Conservation (phyloP, 1,139 yeast genomes). For the Yamadazyma taylorii region DNA sequence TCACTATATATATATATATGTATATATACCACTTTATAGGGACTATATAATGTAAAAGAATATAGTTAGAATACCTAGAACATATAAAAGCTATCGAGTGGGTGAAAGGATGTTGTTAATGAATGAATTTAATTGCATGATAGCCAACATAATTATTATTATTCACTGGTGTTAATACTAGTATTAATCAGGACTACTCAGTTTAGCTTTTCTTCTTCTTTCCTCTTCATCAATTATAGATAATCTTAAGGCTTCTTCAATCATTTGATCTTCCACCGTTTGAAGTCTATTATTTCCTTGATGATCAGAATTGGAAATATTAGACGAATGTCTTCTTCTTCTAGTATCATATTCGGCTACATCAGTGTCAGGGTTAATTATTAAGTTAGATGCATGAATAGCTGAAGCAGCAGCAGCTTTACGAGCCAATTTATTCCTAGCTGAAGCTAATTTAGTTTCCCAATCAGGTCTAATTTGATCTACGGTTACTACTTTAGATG, state of each 20-base stretch:
- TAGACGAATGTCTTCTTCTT: conserved; percentile 18
- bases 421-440: conserved; percentile 76
- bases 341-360: conserved; percentile 19
- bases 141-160: background rate
- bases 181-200: background rate
- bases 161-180: background rate
- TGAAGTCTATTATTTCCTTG: conserved; percentile 16
- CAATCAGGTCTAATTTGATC: conserved; percentile 91
- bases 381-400: conserved; percentile 76
- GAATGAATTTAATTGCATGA: background rate
- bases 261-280: conserved; percentile 71
- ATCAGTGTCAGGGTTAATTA: conserved; percentile 33
- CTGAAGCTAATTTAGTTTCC: conserved; percentile 71
- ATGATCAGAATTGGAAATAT: conserved; percentile 7
- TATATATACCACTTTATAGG: no score
- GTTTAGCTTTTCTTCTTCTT: conserved; percentile 31
- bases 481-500: conserved; percentile 69
- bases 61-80: no score
- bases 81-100: no score
- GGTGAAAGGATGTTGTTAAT: no score
- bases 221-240: conserved; percentile 71
- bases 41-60: no score
- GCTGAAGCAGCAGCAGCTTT: conserved; percentile 94
- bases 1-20: no score
- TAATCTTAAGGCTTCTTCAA: conserved; percentile 78